Evolutionary conservation across 2,329 filamentous ascomycete genomes (phyloP).

Genomic region (Nothophoma quercina): DNA sequence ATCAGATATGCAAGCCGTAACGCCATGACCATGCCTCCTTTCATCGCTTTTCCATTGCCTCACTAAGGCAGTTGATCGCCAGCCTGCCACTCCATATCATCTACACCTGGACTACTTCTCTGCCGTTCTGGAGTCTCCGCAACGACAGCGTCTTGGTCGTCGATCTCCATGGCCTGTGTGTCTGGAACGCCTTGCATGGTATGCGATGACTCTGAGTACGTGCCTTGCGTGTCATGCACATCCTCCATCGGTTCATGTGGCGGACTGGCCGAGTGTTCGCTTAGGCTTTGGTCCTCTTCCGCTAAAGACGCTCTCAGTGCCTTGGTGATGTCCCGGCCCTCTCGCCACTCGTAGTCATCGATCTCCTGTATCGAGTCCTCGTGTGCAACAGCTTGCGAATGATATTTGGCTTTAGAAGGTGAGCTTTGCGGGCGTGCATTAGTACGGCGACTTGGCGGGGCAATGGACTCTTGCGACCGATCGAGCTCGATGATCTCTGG

Average conservation of each 20-base stretch:
- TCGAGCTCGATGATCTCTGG: constrained; percentile 1
- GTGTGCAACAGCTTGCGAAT: neutral
- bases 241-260: neutral
- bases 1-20: neutral
- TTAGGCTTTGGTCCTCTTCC: neutral
- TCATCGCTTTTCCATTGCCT: too few relatives aligned
- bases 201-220: neutral
- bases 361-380: constrained; percentile 1
- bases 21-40: neutral
- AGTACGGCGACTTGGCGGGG: neutral
- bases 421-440: neutral
- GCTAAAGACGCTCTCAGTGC: neutral
- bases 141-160: neutral
- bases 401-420: neutral
- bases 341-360: neutral
- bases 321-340: neutral
- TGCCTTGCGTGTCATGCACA: neutral
- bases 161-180: constrained; percentile 2
- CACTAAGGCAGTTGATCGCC: too few relatives aligned
- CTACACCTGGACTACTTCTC: neutral
- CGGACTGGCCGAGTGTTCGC: too few relatives aligned
- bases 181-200: neutral
- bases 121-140: constrained; percentile 1
- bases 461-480: neutral
- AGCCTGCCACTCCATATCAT: neutral